Conservation (phyloP, 805 yeast species). For the Blastobotrys muscicola region DNA sequence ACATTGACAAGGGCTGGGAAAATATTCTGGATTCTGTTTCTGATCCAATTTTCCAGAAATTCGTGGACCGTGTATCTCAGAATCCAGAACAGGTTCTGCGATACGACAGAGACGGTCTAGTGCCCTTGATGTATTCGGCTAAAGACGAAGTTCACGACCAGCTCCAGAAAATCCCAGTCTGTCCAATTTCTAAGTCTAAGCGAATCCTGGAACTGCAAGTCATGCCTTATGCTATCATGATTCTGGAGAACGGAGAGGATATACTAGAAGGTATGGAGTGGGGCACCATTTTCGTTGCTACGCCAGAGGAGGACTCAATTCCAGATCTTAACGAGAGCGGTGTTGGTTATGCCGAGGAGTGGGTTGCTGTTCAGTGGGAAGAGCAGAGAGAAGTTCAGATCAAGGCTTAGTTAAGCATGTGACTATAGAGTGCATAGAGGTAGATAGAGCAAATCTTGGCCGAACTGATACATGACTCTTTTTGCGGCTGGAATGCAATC, state of each 20-base stretch:
- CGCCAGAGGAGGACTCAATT: constrained; percentile 49
- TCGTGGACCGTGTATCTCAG: constrained; percentile 62
- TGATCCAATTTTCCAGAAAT: constrained; percentile 71
- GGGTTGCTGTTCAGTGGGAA: constrained; percentile 86
- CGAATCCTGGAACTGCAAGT: constrained; percentile 70
- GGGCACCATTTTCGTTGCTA: constrained; percentile 89
- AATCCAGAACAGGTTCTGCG: constrained; percentile 84
- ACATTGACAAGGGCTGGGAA: constrained; percentile 7
- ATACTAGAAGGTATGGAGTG: constrained; percentile 85
- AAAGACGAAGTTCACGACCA: constrained; percentile 45
- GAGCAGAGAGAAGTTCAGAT: constrained; percentile 3
- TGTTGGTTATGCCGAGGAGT: constrained; percentile 76
- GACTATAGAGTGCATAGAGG: too few species aligned
- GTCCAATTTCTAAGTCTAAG: constrained; percentile 43
- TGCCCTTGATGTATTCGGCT: constrained; percentile 64
- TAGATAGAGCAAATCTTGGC: too few species aligned
- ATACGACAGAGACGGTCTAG: constrained; percentile 63
- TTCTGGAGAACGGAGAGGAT: constrained; percentile 49
- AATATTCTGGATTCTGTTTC: constrained; percentile 27
- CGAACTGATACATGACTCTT: too few species aligned
- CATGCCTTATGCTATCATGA: constrained; percentile 88
- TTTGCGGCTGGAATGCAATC: too few species aligned
- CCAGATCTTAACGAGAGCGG: constrained; percentile 43
- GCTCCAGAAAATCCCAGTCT: constrained; percentile 48
- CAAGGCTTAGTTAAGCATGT: background rate